Conservation (phyloP, 306 rosid genomes). For the Carpinus viminea region DNA sequence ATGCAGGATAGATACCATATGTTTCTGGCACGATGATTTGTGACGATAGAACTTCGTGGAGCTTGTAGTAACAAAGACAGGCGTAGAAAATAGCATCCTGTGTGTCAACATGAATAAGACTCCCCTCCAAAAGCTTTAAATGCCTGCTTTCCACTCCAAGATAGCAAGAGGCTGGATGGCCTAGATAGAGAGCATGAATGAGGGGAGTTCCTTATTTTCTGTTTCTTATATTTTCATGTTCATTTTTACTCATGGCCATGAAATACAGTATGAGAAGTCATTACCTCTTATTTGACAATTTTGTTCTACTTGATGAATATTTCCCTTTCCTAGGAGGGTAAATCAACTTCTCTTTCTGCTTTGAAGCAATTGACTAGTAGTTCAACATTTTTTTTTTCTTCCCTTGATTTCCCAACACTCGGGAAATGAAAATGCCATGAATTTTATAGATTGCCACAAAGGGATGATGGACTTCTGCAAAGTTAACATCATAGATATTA, state of each 20-base stretch:
- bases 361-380: background rate
- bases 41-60: background rate
- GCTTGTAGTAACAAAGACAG: background rate
- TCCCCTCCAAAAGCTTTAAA: too few relatives aligned
- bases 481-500: background rate
- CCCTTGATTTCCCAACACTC: background rate
- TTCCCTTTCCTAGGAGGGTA: background rate
- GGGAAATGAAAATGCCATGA: background rate
- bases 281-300: background rate
- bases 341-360: background rate
- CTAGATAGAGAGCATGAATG: too few relatives aligned
- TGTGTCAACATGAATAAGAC: background rate
- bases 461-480: background rate
- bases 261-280: background rate
- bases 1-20: background rate
- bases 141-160: background rate
- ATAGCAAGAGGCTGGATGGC: background rate
- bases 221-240: background rate
- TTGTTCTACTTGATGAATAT: background rate
- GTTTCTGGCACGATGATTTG: background rate
- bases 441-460: background rate
- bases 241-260: background rate
- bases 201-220: background rate
- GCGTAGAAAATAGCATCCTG: background rate
- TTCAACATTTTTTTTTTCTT: background rate